Base-by-base conservation (phyloP, 1,284 basidiomycete genomes). In the Sporisorium sorghi region DNA sequence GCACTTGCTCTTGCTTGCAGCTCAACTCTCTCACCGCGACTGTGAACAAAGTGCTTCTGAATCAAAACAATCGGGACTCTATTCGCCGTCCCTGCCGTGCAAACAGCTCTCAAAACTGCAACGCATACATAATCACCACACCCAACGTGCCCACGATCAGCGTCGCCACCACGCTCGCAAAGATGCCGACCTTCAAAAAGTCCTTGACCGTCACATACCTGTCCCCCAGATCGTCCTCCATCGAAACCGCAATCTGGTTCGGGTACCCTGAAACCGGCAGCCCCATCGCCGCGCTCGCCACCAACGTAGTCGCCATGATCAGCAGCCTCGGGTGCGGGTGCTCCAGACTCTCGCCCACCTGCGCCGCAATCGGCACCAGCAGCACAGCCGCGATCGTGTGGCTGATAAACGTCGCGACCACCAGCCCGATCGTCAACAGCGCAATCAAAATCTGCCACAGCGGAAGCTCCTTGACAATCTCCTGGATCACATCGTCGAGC, bases 191-290 rank as follows among this genome's bases (percentile, higher is more conserved):
- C 87, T 92, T 93, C 78, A 97, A 86, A 86, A 98, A 98, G 85
- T 97, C 94, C 56, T 79, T 79, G 12, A 84, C 83, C 2, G 49
- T 58, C 15, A 86, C 77, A 57, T 86, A 86, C 32, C 92, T 86
- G 77, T 94, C 91, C 2, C 96, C 96, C 57, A 98, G 89, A 84
- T 97, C 94, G 84, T 98, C 93, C 83, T 97, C 96, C 85, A 97
- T 92, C 6, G 93, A 93, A 23, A 94, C 82, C 1, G 83, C 84
- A 33, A 84, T 85, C 53, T 78, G 81, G 63, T 97, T 97, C 0
- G 95, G 96, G 87, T 99, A 98, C 7, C 96, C 96, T 65, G 92
- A 94, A 35, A 98, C 94, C 4, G 95, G 95, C 88, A 99, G 91
- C 7, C 95, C 97, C 96, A 99, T 99, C 1, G 96, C 97, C 3